phyloP scores from a whole-genome alignment of 78 protist genomes.

The slime mould (Dictyostelium discoideum) region DNA sequence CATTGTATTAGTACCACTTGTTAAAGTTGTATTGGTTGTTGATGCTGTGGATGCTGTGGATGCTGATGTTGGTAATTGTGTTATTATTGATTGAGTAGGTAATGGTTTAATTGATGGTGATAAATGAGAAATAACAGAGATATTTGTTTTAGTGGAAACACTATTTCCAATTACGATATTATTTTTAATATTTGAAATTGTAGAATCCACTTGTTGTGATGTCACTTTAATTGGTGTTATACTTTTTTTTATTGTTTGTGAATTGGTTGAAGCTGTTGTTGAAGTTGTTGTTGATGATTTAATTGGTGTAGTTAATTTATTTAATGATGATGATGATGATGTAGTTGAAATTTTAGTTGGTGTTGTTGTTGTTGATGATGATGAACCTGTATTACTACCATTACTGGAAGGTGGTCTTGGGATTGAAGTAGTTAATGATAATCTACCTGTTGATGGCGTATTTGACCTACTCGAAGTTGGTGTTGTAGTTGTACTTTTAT shows the following conservation, averaged over 20 bases:
- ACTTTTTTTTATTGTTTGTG: background rate
- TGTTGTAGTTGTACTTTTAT: background rate
- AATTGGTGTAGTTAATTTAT: background rate
- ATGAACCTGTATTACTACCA: background rate
- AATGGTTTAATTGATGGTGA: background rate
- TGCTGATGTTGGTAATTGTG: background rate
- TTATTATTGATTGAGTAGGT: background rate
- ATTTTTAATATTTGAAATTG: background rate
- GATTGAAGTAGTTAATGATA: constrained; percentile 9
- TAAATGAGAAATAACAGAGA: background rate
- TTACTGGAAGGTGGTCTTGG: background rate
- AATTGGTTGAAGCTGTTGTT: background rate
- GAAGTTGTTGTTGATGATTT: background rate
- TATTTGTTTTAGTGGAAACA: background rate
- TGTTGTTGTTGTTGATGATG: background rate
- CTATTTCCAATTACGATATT: background rate
- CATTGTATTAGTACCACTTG: background rate
- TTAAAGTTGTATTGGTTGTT: background rate
- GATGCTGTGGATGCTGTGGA: background rate
- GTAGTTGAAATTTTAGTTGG: background rate
- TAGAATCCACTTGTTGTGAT: background rate
- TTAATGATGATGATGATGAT: background rate
- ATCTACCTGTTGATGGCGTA: constrained; percentile 1
- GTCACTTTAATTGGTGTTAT: background rate
- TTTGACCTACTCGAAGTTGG: background rate